phyloP scores from a whole-genome alignment of 257 asterid genomes.

The Prunella vulgaris region DNA sequence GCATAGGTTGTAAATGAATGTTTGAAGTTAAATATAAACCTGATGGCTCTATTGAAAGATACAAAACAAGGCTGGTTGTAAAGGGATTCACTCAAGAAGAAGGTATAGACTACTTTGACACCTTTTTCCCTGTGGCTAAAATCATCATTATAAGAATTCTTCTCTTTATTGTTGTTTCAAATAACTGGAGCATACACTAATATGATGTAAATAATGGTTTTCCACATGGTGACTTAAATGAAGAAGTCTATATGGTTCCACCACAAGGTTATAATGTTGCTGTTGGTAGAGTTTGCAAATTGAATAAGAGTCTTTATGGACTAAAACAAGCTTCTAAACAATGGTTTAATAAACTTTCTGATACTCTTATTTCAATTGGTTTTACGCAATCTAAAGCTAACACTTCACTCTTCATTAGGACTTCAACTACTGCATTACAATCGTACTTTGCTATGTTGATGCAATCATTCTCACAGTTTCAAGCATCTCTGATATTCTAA shows the following conservation, averaged over 20 bases:
- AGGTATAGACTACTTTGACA: background rate
- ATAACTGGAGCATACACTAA: background rate
- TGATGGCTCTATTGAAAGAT: background rate
- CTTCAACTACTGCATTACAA: background rate
- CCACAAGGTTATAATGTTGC: background rate
- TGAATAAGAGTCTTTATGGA: background rate
- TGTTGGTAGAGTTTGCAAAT: background rate
- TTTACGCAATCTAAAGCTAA: background rate
- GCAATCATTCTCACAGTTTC: background rate
- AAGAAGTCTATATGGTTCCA: background rate
- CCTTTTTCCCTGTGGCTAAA: background rate
- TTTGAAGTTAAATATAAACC: background rate
- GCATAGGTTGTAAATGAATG: background rate
- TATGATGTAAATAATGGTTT: background rate
- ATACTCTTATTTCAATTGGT: background rate
- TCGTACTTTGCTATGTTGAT: background rate
- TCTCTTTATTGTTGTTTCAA: background rate
- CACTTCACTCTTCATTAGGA: background rate
- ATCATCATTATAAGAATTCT: background rate
- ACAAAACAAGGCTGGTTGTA: background rate
- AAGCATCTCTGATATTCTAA: no score
- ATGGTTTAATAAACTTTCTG: background rate
- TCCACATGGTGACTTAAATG: background rate
- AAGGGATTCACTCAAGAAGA: background rate
- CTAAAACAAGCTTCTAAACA: background rate